Percentiles rank a stretch among this genome's conserved stretches.
Conservation (phyloP, 345 rosid genomes). For the Populus ilicifolia region DNA sequence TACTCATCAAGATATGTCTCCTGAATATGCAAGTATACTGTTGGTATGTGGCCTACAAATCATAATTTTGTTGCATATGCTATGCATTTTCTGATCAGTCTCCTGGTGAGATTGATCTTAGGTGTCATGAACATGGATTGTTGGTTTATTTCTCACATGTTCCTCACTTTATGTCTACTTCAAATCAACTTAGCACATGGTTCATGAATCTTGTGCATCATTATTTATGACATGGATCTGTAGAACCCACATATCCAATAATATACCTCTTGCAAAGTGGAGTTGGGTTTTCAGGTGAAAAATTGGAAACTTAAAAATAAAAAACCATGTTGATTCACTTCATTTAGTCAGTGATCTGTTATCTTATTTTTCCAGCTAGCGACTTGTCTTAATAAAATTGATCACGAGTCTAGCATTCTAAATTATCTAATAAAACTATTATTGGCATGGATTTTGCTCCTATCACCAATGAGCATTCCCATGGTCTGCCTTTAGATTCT, state of each 20-base stretch:
- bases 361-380: not conserved
- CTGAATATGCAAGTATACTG: slow-evolving; percentile 89
- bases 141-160: not conserved
- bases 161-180: not conserved
- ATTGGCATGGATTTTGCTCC: not conserved
- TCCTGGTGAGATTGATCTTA: not conserved
- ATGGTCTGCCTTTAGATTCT: too few species aligned
- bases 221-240: not conserved
- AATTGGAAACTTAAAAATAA: not conserved
- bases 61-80: not conserved
- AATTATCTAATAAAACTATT: not conserved
- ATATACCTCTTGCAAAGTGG: not conserved
- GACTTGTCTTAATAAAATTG: not conserved
- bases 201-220: not conserved
- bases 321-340: not conserved
- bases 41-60: slow-evolving; percentile 46
- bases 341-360: not conserved
- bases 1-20: slow-evolving; percentile 96
- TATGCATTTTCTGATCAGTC: not conserved
- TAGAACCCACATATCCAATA: not conserved
- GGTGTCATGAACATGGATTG: not conserved
- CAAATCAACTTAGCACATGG: not conserved
- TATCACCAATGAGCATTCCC: not conserved
- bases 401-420: not conserved
- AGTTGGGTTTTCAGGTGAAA: not conserved